phyloP scores from a whole-genome alignment of 306 rosid genomes.

The Malus domestica region ASM211411v1 NC_041795.1:15597001-15597500 shows the following conservation, averaged over 20 bases:
- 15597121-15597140: too few species aligned
- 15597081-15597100: too few species aligned
- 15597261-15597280: slow-evolving; percentile 39
- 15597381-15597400: slow-evolving; percentile 31
- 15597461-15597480: slow-evolving; percentile 31
- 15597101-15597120: too few species aligned
- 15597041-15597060: too few species aligned
- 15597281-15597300: slow-evolving; percentile 34
- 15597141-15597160: too few species aligned
- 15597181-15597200: too few species aligned
- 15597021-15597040: too few species aligned
- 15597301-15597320: slow-evolving; percentile 30
- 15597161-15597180: too few species aligned
- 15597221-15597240: background rate
- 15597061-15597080: too few species aligned
- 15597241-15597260: slow-evolving; percentile 11
- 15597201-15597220: background rate
- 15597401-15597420: slow-evolving; percentile 35
- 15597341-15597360: slow-evolving; percentile 39
- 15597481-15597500: slow-evolving; percentile 43
- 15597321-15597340: slow-evolving; percentile 44
- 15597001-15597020: too few species aligned
- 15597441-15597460: slow-evolving; percentile 50
- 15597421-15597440: slow-evolving; percentile 28
- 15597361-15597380: slow-evolving; percentile 58